Conservation (phyloP, 768 basidiomycete genomes). For the Amanita jacksonii region DNA sequence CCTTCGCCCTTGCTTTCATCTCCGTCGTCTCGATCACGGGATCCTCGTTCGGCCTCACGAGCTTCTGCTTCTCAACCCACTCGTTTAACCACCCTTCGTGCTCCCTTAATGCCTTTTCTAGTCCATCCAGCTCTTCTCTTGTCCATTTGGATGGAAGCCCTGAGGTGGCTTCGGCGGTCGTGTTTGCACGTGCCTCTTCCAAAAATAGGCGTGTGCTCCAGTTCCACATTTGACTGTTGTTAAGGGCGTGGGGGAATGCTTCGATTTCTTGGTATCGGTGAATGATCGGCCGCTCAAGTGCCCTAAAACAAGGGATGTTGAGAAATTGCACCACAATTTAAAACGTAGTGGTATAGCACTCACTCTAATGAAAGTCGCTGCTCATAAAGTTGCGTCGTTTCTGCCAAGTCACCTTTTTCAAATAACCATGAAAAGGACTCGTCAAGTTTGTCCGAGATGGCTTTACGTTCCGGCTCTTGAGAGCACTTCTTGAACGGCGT, state of each 20-base stretch:
- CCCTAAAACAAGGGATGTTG: constrained; percentile 28
- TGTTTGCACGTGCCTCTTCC: constrained; percentile 63
- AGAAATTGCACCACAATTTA: background rate
- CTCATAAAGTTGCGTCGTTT: constrained; percentile 61
- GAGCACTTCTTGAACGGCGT: constrained; percentile 85
- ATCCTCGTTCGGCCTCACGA: constrained; percentile 62
- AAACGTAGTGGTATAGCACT: constrained; percentile 23
- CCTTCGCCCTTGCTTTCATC: constrained; percentile 76
- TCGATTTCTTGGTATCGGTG: constrained; percentile 86
- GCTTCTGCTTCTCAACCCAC: constrained; percentile 76
- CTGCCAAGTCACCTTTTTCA: constrained; percentile 76
- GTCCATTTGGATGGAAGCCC: constrained; percentile 76
- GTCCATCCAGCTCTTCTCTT: constrained; percentile 67
- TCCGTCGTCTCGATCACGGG: constrained; percentile 82
- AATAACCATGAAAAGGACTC: constrained; percentile 76
- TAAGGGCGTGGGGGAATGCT: constrained; percentile 74
- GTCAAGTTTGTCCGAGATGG: constrained; percentile 58
- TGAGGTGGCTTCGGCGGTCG: constrained; percentile 52
- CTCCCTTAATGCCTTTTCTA: constrained; percentile 69
- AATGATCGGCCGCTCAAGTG: constrained; percentile 71
- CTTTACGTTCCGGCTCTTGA: constrained; percentile 55
- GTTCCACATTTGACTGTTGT: constrained; percentile 79
- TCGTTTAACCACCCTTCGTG: constrained; percentile 80
- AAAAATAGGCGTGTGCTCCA: constrained; percentile 88
- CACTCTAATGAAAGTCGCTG: constrained; percentile 81